Percentiles rank a stretch among this genome's conserved stretches.
phyloP scores from a whole-genome alignment of 2,329 filamentous ascomycete genomes.

The Xylariales sp. region DNA sequence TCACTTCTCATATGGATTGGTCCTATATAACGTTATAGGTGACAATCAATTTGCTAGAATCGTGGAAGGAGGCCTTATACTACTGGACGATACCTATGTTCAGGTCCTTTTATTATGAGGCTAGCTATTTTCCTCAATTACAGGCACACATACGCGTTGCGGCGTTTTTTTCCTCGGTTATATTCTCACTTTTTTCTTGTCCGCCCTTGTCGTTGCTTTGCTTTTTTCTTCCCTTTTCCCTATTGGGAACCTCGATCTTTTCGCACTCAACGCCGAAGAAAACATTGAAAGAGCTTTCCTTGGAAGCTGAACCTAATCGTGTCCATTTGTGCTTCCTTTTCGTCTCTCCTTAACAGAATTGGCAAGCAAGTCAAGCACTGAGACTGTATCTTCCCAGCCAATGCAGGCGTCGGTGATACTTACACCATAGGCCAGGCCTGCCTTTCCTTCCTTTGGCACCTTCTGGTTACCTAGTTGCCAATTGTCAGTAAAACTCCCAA shows the following conservation, averaged over 20 bases:
- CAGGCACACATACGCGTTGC: not conserved
- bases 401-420: conserved; percentile 99
- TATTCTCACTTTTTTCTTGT: too few relatives aligned
- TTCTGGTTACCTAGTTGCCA: conserved; percentile 78
- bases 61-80: not conserved
- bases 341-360: conserved; percentile 81
- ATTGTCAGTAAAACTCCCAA: conserved; percentile 44
- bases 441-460: conserved; percentile 86
- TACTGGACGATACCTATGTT: not conserved
- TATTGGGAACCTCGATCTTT: not conserved
- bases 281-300: not conserved
- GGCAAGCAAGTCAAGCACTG: conserved; percentile 80
- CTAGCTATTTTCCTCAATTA: not conserved
- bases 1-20: not conserved
- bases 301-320: conserved; percentile 1
- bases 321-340: conserved; percentile 53
- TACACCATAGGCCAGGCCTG: conserved; percentile 89
- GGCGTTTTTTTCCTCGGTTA: not conserved
- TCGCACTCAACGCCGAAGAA: not conserved
- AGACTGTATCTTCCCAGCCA: conserved; percentile 88
- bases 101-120: not conserved
- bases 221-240: not conserved
- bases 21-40: not conserved
- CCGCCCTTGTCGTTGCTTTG: not conserved
- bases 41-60: not conserved